Evolutionary conservation across 2,329 filamentous ascomycete genomes (phyloP), one percentile per base, ranked within the genome.

Genomic region (Penicillium paneum): DNA sequence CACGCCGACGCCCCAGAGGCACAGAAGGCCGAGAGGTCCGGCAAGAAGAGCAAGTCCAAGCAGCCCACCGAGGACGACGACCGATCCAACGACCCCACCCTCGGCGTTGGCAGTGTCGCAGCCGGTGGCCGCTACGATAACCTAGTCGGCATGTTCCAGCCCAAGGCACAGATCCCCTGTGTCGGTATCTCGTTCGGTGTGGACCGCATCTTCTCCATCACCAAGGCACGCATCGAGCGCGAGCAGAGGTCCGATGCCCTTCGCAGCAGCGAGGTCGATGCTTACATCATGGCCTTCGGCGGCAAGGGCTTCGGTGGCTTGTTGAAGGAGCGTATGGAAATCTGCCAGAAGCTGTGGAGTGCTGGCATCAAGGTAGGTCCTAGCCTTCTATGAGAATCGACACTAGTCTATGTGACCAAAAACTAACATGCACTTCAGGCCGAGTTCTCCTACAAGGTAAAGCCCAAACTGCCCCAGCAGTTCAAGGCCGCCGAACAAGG

Each of bases 221-320:
- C 88, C 61, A 92, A 96, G 73, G 87, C 90, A 12, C 82, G 86
- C 45, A 81, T 90, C 71, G 84, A 83, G 58, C 83, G 81, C 34
- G 73, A 78, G 54, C 83, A 82, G 65, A 81, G 77, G 51, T 73
- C 75, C n/a, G 74, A 80, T 19, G 63, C 75, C 29, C 76, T 85
- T 49, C 79, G 89, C 59, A 80, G 81, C 60, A 91, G 87, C 67
- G 89, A 94, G 64, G 87, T 92, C 3, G 92, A 97, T 68, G 91
- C 92, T 42, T 97, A 86, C 74, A 88, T 97, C 67, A 97, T 97
- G 91, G 91, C 91, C 0, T 91, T 97, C 68, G 92, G 91, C 50
- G 89, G 90, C 49, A 93, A 92, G 75, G 89, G 86, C 19, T 93
- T 92, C 73, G 87, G 82, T 15, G 91, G 90, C 42, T 79, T 95